A percentile compares a stretch with the other conserved stretches of the same genome.
Evolutionary conservation across 257 asterid species (phyloP).

Genomic region (Haberlea rhodopensis): DNA sequence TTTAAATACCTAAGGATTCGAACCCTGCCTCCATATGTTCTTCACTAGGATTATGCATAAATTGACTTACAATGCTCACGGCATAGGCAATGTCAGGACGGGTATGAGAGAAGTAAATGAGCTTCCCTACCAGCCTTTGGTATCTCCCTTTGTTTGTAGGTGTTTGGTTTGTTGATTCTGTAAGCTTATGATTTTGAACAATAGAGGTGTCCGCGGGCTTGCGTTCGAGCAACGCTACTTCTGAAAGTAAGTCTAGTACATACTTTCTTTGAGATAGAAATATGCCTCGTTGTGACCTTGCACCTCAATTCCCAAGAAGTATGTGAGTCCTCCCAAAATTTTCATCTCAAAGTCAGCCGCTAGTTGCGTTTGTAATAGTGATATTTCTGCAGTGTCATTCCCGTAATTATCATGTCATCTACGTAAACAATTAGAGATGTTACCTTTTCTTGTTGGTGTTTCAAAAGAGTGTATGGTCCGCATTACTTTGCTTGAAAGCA

Average conservation of each 20-base stretch:
- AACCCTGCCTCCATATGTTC: background rate
- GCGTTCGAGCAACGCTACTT: background rate
- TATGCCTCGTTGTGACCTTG: no score
- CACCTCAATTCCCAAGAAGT: background rate
- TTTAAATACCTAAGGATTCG: background rate
- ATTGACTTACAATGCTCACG: background rate
- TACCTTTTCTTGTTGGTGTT: no score
- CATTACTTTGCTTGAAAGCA: background rate
- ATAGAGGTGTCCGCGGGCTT: background rate
- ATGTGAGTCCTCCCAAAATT: background rate
- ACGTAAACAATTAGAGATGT: background rate
- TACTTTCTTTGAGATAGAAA: background rate
- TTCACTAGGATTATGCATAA: background rate
- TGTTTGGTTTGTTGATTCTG: no score
- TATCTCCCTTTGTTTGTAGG: no score
- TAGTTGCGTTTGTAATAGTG: background rate
- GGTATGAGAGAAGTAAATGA: no score
- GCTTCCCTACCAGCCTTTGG: background rate
- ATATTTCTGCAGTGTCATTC: background rate
- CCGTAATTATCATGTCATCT: background rate
- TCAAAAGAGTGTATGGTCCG: background rate
- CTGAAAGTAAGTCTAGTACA: background rate
- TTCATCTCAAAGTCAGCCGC: constrained; percentile 8
- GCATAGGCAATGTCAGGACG: background rate
- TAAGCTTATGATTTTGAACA: background rate